Base-by-base conservation (phyloP, 1,139 yeast genomes). In the Meyerozyma smithsonii region DNA sequence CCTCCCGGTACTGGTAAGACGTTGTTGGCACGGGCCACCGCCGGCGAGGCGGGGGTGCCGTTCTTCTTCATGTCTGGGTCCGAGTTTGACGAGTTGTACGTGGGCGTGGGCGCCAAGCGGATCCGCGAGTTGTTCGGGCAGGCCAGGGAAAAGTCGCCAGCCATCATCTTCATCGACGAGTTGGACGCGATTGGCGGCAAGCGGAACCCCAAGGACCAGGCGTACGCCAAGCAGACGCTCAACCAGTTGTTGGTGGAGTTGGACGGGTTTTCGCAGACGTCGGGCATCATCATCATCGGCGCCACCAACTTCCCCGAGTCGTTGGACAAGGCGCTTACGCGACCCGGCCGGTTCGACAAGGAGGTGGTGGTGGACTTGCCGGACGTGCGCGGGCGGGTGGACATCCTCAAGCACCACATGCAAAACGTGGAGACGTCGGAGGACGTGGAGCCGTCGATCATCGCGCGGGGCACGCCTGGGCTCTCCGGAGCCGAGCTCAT, bases 1-100 rank as follows among this genome's bases (percentile, higher is more conserved):
- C 99, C 99, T 30, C 99, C 99, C 30, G 99, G 99, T 66, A 94
- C 99, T 5, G 99, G 99, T 77, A 94, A 94, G 62, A 94, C 99
- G 1, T 70, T 94, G 47, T 75, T 94, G 46, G 98, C 98, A 1
- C 79, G 98, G 52, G 98, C 99, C 15, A 95, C 97, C 30, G 99
- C 99, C 8, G 98, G 98, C 45, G 98, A 94, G 64, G 98, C 99
- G 2, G 98, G 96, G 37, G 98, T 92, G 23, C 98, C 97, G 21
- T 94, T 94, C 59, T 92, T 92, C 64, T 92, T 90, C 64, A 90
- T 92, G 97, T 85, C 96, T 4, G 99, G 98, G 38, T 88, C 97
- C 2, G 98, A 94, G 62, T 94, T 94, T 58, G 98, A 94, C 60
- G 98, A 94, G 61, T 77, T 94, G 49, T 94, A 90, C 55, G 98